Evolutionary conservation across 139 green algal species (phyloP).

Genomic region (Picochlorum sp.): DNA sequence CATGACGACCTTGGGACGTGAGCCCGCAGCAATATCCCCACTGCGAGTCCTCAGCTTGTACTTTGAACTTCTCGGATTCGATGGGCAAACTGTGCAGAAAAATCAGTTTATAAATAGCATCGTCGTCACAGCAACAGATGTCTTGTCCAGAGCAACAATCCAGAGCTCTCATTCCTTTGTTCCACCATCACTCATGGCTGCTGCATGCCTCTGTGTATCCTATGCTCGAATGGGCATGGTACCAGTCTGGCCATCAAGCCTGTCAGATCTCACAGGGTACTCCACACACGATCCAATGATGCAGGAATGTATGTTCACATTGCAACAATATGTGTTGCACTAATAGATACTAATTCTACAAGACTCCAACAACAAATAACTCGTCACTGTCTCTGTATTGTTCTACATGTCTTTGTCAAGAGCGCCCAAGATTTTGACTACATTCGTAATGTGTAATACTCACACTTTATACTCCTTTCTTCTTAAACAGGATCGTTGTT

Average conservation of each 20-base stretch:
- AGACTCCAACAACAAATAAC: too few species aligned
- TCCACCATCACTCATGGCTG: conserved; percentile 19
- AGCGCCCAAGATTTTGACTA: too few species aligned
- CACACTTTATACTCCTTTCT: too few species aligned
- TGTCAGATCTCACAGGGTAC: conserved; percentile 22
- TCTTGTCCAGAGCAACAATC: conserved; percentile 15
- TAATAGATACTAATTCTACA: too few species aligned
- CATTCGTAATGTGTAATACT: too few species aligned
- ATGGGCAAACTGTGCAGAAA: conserved; percentile 1
- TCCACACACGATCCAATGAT: background rate
- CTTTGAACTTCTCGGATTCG: conserved; percentile 60
- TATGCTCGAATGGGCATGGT: conserved; percentile 16
- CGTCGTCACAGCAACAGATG: conserved; percentile 9
- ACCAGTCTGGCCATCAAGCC: conserved; percentile 15
- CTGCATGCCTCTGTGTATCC: conserved; percentile 18
- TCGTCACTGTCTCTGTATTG: too few species aligned
- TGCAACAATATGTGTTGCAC: too few species aligned
- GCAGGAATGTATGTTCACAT: background rate
- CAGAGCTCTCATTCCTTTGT: conserved; percentile 5
- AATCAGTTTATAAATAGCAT: conserved; percentile 11
- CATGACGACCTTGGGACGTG: conserved; percentile 23
- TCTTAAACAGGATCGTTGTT: too few species aligned
- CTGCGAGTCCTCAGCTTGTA: conserved; percentile 69
- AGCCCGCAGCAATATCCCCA: conserved; percentile 53
- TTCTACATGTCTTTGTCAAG: too few species aligned